Evolutionary conservation across 2,329 filamentous ascomycete genomes (phyloP), one percentile per base, ranked within the genome.

Genomic region (Exserohilum turcica): DNA sequence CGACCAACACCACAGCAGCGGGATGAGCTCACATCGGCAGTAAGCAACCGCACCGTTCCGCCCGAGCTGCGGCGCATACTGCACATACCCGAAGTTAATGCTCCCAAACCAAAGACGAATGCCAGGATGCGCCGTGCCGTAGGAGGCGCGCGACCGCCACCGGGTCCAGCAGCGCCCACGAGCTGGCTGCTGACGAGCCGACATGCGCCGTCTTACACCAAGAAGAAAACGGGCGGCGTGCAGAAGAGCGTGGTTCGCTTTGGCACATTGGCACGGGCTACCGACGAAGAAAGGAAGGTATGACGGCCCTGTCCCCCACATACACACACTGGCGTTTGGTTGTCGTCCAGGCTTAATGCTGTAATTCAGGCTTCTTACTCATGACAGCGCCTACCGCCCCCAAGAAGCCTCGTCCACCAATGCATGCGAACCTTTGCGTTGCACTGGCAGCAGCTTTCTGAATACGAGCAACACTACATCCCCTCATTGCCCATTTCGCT

Each of bases 381-480:
- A 48, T 56, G 24, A 52, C 57, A 74, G 71, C 71, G 68, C 54
- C 45, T 74, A 36, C 72, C 70, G 15, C 56, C 55, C 2, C 39
- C 57, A 6, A 58, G 64, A 31, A 82, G 78, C 46, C 71, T 88
- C 6, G 58, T 80, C 39, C 79, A 86, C 68, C 64, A 75, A 5
- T 68, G 79, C 13, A 65, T 87, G 32, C 84, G 81, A 59, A 75
- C 77, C 0, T 79, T 86, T 61, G 83, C 84, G 2, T 62, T 69
- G 19, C 78, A 84, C 19, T 88, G 84, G 84, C 68, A 77, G 8
- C 79, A 80, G 69, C 79, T 87, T 55, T 68, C 81, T 21, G 77
- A 82, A 45, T 84, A 85, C 57, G 83, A 86, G 60, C 79, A 82
- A 49, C 72, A 80, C 15, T 83, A 82, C 43, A 68, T 87, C 2